Percentiles rank a stretch among this genome's conserved stretches.
Evolutionary conservation across 768 basidiomycete species (phyloP).

Genomic region (Aureoboletus auriporus): DNA sequence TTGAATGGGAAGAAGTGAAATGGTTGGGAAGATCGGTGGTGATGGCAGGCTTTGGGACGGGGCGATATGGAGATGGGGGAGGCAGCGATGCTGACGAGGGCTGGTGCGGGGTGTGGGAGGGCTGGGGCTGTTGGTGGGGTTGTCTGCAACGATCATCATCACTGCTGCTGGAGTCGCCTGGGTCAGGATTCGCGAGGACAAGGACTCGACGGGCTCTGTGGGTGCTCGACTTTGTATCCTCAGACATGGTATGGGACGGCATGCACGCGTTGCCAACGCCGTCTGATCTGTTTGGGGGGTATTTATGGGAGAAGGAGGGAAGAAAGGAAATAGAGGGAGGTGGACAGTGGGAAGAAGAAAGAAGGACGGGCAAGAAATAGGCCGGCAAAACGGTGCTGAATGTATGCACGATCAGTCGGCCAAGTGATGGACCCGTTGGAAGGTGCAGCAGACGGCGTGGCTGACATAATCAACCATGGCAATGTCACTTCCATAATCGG

Average conservation of each 20-base stretch:
- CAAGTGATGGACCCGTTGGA: conserved; percentile 26
- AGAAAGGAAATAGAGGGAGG: background rate
- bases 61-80: conserved; percentile 17
- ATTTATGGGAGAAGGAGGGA: background rate
- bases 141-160: conserved; percentile 31
- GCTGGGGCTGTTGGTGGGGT: conserved; percentile 14
- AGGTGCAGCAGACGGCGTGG: conserved; percentile 20
- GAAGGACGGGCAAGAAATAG: conserved; percentile 8
- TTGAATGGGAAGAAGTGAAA: conserved; percentile 33
- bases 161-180: conserved; percentile 41
- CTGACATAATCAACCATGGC: conserved; percentile 29
- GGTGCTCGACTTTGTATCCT: conserved; percentile 45
- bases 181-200: conserved; percentile 59
- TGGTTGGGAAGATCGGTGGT: conserved; percentile 27
- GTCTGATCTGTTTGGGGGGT: conserved; percentile 17
- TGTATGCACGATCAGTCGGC: conserved; percentile 27
- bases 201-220: conserved; percentile 40
- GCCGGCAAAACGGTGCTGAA: conserved; percentile 17
- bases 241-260: conserved; percentile 49
- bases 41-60: conserved; percentile 21
- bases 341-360: background rate
- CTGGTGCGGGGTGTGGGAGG: conserved; percentile 25
- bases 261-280: conserved; percentile 28
- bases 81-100: conserved; percentile 20
- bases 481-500: conserved; percentile 15